Base-by-base conservation (phyloP, 73 alveolate genomes). In the Stentor roeselii region DNA sequence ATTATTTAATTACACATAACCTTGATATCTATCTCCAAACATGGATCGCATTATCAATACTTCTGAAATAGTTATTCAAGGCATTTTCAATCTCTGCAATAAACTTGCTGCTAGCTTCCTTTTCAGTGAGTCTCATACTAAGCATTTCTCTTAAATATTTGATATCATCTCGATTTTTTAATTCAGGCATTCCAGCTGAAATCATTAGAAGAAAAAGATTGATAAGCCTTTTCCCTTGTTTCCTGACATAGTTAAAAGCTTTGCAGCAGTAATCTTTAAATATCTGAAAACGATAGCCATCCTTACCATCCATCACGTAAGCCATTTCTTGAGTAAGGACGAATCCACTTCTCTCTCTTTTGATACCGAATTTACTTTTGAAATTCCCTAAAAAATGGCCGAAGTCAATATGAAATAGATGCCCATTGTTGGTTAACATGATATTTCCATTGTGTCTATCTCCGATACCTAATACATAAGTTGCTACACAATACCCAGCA, bases 371-470 rank as follows among this genome's bases (percentile, higher is more conserved):
- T 83, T 95, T 95, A 67, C 86, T 84, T 89, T 97, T 97, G 87
- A 87, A 91, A 86, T 95, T 94, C 1, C 99, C 99, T 59, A 97
- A 86, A 87, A 97, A 95, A 89, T 97, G 99, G 2, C 99, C 99
- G 88, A 97, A 97, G 90, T 97, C 99, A 42, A 97, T 97, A 89
- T 97, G 99, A 85, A 97, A 97, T 59, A 97, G 83, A 78, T 91
- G 98, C 11, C 99, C 99, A 75, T 93, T 90, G 59, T 88, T 75
- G 80, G 91, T 97, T 3, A 97, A 75, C 98, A 96, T 95, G 59
- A 95, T 94, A 88, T 97, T 97, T 59, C 96, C 99, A 75, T 95
- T 86, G 86, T 97, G 99, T 76, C 99, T 93, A 92, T 97, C 99
- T 11, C 99, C 99, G 21, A 97, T 95, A 3, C 98, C 98, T 32